A percentile compares a stretch with the other conserved stretches of the same genome.
phyloP scores from a whole-genome alignment of 2,329 filamentous ascomycete genomes.

The Grosmannia huntii region DNA sequence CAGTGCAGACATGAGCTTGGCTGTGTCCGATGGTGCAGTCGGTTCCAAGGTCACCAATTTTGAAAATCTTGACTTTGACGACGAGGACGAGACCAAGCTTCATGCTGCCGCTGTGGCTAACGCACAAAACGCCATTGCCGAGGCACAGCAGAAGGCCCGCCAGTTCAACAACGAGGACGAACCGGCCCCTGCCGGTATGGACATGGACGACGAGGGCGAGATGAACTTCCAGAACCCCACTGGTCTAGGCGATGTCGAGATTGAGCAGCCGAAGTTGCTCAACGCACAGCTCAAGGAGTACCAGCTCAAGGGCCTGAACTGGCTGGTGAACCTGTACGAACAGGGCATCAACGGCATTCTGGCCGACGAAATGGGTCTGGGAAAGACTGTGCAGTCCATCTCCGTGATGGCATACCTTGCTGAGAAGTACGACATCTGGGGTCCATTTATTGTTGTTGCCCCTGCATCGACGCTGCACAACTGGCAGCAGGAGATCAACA shows the following conservation, averaged over 20 bases:
- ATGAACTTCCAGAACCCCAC: constrained; percentile 99
- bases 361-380: constrained; percentile 98
- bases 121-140: constrained; percentile 87
- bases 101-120: constrained; percentile 84
- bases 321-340: constrained; percentile 97
- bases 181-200: constrained; percentile 22
- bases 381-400: constrained; percentile 97
- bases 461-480: constrained; percentile 96
- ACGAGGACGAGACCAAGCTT: constrained; percentile 75
- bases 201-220: constrained; percentile 80
- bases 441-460: constrained; percentile 90
- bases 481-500: constrained; percentile 96
- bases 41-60: constrained; percentile 78
- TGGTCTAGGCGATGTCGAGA: constrained; percentile 84
- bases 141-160: constrained; percentile 84
- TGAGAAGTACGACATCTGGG: constrained; percentile 96
- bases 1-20: constrained; percentile 26
- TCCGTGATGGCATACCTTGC: constrained; percentile 98
- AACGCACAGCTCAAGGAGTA: constrained; percentile 95
- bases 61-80: constrained; percentile 89
- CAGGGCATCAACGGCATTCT: constrained; percentile 99
- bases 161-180: constrained; percentile 72
- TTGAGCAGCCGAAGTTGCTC: constrained; percentile 87
- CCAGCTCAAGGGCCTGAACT: constrained; percentile 97
- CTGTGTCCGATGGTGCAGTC: constrained; percentile 39